Base-by-base conservation (phyloP, 2,329 filamentous ascomycete genomes). In the Diaporthe australafricana region DNA sequence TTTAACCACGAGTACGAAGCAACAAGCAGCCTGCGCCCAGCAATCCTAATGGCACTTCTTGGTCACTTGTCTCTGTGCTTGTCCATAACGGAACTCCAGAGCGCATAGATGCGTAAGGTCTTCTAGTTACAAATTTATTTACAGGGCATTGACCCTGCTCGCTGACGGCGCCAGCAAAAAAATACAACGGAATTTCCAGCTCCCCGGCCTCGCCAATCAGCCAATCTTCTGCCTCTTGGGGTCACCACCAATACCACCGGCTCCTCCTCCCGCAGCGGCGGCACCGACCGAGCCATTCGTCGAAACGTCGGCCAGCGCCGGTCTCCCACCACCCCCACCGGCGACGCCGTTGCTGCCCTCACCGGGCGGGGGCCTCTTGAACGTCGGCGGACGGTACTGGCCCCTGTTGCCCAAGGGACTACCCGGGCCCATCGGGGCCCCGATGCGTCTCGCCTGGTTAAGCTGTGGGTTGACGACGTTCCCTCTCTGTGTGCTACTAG, bases 381-480 rank as follows among this genome's bases (percentile, higher is more conserved):
- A 88, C 0, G 88, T 90, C 1, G 87, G 87, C 14, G 89, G 89
- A 20, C 86, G 86, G 75, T 91, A 92, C 75, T 86, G 85, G n/a
- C 83, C 83, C 40, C 89, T 82, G 75, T 91, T 92, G 11, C 83
- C 85, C 53, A 90, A 82, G 14, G 89, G 89, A 77, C 88, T 91
- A n/a, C 83, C 84, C 0, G 83, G 79, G 17, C 81, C 85, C 11
- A 84, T 84, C 0, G 90, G 90, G 0, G 86, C 89, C 0, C 90
- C 90, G 70, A 92, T 91, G 65, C 88, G 86, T 45, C 90, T 84
- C 9, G 86, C 77, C 4, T 87, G 82, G 70, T 89, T 88, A 0
- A 90, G 76, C 12, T 87, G 84, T 5, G 89, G 87, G 75, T 90
- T 90, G 53, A 86, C 77, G 3, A 87, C 78, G 72, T 84, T 86